Conservation (phyloP, 768 basidiomycete species). For the Leucocoprinus birnbaumii region DNA sequence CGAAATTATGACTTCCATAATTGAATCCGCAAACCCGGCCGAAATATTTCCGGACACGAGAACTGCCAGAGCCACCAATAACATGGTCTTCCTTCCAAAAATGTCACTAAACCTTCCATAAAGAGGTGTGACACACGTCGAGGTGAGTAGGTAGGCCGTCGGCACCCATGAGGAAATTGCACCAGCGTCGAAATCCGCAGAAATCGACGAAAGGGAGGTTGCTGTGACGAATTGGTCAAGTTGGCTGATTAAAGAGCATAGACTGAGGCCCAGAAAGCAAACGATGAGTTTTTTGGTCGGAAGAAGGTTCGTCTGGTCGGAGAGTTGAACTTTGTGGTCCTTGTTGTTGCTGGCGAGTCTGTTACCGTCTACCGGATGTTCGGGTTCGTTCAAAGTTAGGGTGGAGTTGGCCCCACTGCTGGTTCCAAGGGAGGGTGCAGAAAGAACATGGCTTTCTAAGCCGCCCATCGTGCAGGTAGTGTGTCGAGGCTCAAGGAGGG, state of each 20-base stretch:
- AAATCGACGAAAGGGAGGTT: constrained; percentile 72
- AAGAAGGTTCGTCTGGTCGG: constrained; percentile 77
- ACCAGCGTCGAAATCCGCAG: constrained; percentile 61
- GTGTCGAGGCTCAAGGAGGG: no score
- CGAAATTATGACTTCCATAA: constrained; percentile 66
- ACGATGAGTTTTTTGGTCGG: constrained; percentile 61
- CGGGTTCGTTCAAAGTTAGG: no score
- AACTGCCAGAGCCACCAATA: constrained; percentile 53
- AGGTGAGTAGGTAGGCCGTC: constrained; percentile 66
- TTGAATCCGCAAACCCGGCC: constrained; percentile 61
- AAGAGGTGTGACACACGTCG: constrained; percentile 58
- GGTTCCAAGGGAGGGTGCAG: no score
- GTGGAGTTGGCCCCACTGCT: no score
- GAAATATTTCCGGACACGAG: constrained; percentile 66
- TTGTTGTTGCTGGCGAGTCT: no score
- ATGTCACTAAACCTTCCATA: constrained; percentile 66
- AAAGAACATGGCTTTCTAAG: no score
- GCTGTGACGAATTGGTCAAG: constrained; percentile 74
- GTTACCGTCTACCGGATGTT: no score
- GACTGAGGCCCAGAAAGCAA: constrained; percentile 57
- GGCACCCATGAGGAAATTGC: constrained; percentile 70
- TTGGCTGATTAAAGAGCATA: constrained; percentile 59
- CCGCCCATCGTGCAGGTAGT: no score
- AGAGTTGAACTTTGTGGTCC: constrained; percentile 21
- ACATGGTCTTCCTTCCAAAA: constrained; percentile 60